Evolutionary conservation across 805 yeast species (phyloP), one percentile per base, ranked within the genome.

Genomic region (Zygoascus bituminiphila): DNA sequence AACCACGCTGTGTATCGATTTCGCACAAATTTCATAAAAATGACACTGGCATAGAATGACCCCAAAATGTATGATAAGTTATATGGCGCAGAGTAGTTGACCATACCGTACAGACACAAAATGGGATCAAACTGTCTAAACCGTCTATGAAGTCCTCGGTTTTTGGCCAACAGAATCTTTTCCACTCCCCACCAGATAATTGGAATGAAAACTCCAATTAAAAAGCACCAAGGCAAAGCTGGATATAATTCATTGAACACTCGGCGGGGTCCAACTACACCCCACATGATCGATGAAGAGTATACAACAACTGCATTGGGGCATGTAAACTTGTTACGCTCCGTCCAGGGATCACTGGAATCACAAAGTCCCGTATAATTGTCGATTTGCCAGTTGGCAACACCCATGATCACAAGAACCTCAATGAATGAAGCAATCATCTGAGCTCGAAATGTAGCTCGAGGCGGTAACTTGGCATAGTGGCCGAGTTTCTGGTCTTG

Each of bases 221-320:
- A 66, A 70, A 82, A 81, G 52, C 84, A 77, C 76, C 79, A 81
- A 37, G 48, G 49, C 42, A 82, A 65, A 12, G 74, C 65, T 1
- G 87, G 86, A 57, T 82, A 82, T 17, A 80, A 59, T 0, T 76
- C 67, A 8, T 4, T 12, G 53, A 74, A 74, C n/a, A 72, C 75
- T 51, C 70, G 66, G 14, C 67, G 65, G 2, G 79, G 79, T 1
- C 77, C 77, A 57, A 73, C 65, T 14, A 71, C 71, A 50, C 77
- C 77, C 67, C 67, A 63, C 10, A 56, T 47, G 19, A 63, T 57
- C 8, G 81, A 75, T 10, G 82, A 70, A 51, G 72, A 71, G 57
- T 75, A 81, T 56, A 62, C 77, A 0, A 81, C 67, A 19, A 62
- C 60, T 17, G 62, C 69, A 36, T 61, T 67, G 37, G 62, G 67